Evolutionary conservation across 202 grass and related monocot genomes (phyloP), one percentile per base, ranked within the genome.

Genomic region (Setaria viridis): DNA sequence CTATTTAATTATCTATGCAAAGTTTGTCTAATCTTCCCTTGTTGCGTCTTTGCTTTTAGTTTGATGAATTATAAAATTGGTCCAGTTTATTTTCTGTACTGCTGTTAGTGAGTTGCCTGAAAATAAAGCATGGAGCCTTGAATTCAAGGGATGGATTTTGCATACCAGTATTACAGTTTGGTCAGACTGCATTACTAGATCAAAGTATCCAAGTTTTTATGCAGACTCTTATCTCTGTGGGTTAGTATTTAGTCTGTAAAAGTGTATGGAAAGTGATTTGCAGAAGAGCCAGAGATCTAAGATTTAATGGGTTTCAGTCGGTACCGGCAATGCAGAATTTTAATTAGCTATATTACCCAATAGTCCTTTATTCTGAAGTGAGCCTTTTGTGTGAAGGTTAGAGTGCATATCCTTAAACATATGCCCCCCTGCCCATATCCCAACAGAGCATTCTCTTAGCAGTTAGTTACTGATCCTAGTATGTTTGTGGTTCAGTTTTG

Each of bases 21-120:
- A 82, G 12, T 74, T 59, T 65, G 9, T 58, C 29, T 76, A n/a
- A 12, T 78, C 30, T 25, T 17, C 9, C 16, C 17, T 47, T 54
- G 43, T 75, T 88, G 11, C 35, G 77, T 71, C 21, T 46, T 70
- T 76, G 17, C 42, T 70, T 78, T 60, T 65, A 46, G 45, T 79
- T 64, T 76, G 9, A 62, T 46, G 72, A 70, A 51, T 43, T 69
- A 54, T 47, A 11, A 30, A 39, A 9, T 83, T 25, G 4, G 2
- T 78, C 55, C 39, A 35, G 32, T 76, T 76, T 77, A 3, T 82
- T 77, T 60, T 30, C 32, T 82, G 3, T 33, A 59, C 7, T 77
- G 33, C 37, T 80, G 33, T 41, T 53, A 49, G 71, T 87, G 72
- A 82, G 37, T 48, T 62, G 33, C 45, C n/a, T 62, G 32, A 51